Conservation (phyloP, 257 asterid species). For the Solanum habrochaites region DNA sequence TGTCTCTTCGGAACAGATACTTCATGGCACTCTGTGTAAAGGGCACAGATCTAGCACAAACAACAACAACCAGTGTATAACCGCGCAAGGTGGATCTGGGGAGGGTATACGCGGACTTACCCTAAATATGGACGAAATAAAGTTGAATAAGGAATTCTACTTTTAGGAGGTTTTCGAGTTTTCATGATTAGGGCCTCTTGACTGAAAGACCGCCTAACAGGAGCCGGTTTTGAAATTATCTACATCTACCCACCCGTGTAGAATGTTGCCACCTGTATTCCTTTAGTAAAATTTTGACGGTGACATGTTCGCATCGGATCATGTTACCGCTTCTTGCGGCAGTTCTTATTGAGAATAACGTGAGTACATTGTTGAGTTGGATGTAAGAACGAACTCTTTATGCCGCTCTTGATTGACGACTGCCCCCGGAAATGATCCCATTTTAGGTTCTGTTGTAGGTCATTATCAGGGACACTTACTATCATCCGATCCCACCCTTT, state of each 20-base stretch:
- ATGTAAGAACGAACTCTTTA: slow-evolving; percentile 35
- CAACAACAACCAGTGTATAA: too few relatives aligned
- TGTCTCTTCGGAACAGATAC: not conserved
- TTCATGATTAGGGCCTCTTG: not conserved
- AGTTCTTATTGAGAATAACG: not conserved
- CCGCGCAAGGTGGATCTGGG: too few relatives aligned
- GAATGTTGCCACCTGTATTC: slow-evolving; percentile 46
- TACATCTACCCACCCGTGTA: slow-evolving; percentile 31
- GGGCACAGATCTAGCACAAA: not conserved
- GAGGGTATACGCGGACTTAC: too few relatives aligned
- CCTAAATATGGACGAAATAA: not conserved
- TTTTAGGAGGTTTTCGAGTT: not conserved
- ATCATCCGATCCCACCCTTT: slow-evolving; percentile 42
- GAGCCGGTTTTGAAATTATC: slow-evolving; percentile 54
- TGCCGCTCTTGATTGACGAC: slow-evolving; percentile 26
- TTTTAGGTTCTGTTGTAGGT: slow-evolving; percentile 22
- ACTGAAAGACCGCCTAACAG: slow-evolving; percentile 37
- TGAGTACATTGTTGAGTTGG: slow-evolving; percentile 44
- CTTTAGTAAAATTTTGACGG: slow-evolving; percentile 11
- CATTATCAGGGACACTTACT: slow-evolving; percentile 10
- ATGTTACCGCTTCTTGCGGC: too few relatives aligned
- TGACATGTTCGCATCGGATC: too few relatives aligned
- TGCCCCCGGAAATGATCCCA: slow-evolving; percentile 24
- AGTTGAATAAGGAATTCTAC: not conserved
- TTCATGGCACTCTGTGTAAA: not conserved